Base-by-base conservation (phyloP, 805 yeast species). In the Zygosaccharomyces kombuchaensis region DNA sequence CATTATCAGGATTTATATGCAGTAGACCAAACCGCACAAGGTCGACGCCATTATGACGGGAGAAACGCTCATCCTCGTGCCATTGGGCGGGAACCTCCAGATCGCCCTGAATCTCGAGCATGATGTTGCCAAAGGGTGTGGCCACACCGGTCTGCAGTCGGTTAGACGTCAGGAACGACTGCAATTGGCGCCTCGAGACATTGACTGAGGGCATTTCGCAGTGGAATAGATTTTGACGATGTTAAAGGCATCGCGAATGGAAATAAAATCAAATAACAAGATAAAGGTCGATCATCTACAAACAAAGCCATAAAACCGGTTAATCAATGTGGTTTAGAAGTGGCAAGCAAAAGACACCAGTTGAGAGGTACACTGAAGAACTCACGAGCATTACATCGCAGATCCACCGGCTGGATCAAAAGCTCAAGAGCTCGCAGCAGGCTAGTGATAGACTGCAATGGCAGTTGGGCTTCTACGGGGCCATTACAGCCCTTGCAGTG, bases 101-200 rank as follows among this genome's bases (percentile, higher is more conserved):
- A 29, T 81, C 87, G 8, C 93, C 93, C 58, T 84, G 93, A 14
- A 84, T 83, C 59, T 84, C 93, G 14, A 84, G 49, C 13, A 84
- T 55, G 2, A 77, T 72, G 35, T 80, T 72, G 1, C 91, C 93
- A 35, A 68, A 63, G 1, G 81, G 74, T 0, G 90, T 62, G 8
- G 43, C 40, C 6, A 61, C 50, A 5, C 55, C 39, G 26, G 53
- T 40, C 36, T 55, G 56, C 14, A 43, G 52, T 9, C 43, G 46
- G 12, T 46, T 48, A 10, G 56, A 47, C 14, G 45, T 48, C 7
- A 57, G 43, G n/a, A 60, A 42, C 16, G 52, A 36, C n/a, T 54
- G 45, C 23, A 60, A 37, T 34, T 60, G 60, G 6, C 49, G 40
- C 17, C 55, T 51, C 7, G 58, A 46, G 30, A 62, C 53, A 9